phyloP scores from a whole-genome alignment of 345 rosid species.

The Eutrema japonicum region DNA sequence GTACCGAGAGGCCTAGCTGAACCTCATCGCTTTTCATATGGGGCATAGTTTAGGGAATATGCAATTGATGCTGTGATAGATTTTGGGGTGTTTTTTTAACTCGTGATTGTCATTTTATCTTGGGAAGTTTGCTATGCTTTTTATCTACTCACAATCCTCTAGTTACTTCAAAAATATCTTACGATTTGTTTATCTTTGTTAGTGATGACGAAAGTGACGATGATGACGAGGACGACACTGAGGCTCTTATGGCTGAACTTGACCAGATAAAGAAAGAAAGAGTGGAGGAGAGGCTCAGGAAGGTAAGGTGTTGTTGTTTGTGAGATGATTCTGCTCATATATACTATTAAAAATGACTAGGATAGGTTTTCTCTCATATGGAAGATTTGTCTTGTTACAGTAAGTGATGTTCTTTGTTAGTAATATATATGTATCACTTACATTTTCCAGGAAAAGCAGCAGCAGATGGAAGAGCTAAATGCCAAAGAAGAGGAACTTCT shows the following conservation, averaged over 20 bases:
- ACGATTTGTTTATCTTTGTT: conserved; percentile 29
- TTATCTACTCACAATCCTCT: background rate
- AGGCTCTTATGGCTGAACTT: conserved; percentile 95
- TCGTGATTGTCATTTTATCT: background rate
- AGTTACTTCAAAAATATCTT: background rate
- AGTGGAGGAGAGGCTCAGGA: conserved; percentile 83
- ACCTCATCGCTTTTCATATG: conserved; percentile 21
- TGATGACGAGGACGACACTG: conserved; percentile 81
- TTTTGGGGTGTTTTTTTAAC: background rate
- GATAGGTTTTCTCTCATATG: conserved; percentile 5
- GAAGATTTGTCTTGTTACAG: background rate
- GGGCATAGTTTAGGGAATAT: background rate
- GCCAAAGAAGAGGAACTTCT: conserved; percentile 93
- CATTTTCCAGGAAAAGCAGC: conserved; percentile 65
- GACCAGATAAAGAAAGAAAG: conserved; percentile 94
- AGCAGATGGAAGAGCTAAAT: conserved; percentile 81
- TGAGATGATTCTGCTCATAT: conserved; percentile 17
- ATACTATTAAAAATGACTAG: conserved; percentile 17
- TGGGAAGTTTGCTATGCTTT: background rate
- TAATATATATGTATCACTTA: conserved; percentile 3
- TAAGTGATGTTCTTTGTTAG: background rate
- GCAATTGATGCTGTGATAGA: background rate
- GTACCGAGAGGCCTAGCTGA: background rate
- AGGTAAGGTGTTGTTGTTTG: conserved; percentile 51
- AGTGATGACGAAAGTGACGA: conserved; percentile 61